Base-by-base conservation (phyloP, 169 alveolate species). In the Eimeria necatrix region DNA sequence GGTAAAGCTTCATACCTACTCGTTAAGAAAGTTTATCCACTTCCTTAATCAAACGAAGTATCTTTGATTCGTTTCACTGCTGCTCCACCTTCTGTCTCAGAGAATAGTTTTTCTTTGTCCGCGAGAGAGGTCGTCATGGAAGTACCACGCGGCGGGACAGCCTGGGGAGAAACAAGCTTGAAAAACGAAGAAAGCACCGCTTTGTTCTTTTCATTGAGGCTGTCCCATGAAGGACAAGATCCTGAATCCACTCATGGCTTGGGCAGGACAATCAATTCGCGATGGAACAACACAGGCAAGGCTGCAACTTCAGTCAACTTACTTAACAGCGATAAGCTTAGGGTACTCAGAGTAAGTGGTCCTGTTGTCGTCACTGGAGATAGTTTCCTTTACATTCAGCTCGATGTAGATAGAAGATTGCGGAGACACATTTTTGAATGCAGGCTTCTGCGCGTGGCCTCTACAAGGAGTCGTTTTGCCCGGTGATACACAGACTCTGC, bases 371-470 rank as follows among this genome's bases (percentile, higher is more conserved):
- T 2, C 41, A 32, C 41, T 32, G 41, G 41, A 32, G 41, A 32
- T 32, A 32, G 41, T 32, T 32, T 32, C 41, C 2, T 32, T 32
- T 32, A 32, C 41, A 32, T 32, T 32, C 41, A 53, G 90, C 74
- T 16, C 4, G 24, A 51, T 52, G 9, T 10, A 26, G 18, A 8
- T 6, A 14, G 22, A 1, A 7, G 9, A n/a, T 3, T 53, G n/a
- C 56, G 90, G 0, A 7, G 26, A 22, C 16, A 10, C n/a, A 52
- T 10, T 60, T 73, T 83, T 18, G 46, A 8, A 5, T 52, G 16
- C 92, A 85, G 92, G 92, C 26, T 85, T 85, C 92, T 85, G 56
- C 24, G 92, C 81, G n/a, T 85, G 92, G 92, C 92, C 92, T 0
- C 81, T 85, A 59, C 80, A 59, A 26, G 92, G 92, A 76, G 92